A percentile compares a stretch with the other conserved stretches of the same genome.
Evolutionary conservation across 192 early-diverging fungal species (phyloP).

Genomic region (Gryganskiella cystojenkinii): DNA sequence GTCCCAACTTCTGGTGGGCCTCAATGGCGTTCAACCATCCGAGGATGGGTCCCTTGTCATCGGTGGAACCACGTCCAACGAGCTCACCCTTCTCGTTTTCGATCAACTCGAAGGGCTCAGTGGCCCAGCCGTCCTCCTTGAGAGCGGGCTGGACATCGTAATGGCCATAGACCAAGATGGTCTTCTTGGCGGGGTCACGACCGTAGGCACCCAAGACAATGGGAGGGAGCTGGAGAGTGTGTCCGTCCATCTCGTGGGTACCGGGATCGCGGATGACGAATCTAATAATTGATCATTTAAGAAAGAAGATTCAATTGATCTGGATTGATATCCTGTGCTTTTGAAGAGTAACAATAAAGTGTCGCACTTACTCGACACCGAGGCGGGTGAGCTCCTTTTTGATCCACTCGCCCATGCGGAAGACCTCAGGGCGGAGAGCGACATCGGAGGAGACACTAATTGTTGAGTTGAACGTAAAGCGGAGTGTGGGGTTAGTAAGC

Average conservation of each 20-base stretch:
- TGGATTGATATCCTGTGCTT: neutral
- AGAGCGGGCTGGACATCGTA: slow-evolving; percentile 98
- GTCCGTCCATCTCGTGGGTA: slow-evolving; percentile 86
- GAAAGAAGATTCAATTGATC: neutral
- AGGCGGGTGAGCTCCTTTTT: slow-evolving; percentile 79
- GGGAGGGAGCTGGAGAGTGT: slow-evolving; percentile 85
- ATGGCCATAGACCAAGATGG: slow-evolving; percentile 96
- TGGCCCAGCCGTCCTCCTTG: slow-evolving; percentile 88
- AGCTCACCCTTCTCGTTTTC: slow-evolving; percentile 88
- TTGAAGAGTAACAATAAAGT: slow-evolving; percentile 11
- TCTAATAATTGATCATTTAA: slow-evolving; percentile 5
- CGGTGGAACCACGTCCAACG: slow-evolving; percentile 92
- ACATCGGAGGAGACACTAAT: slow-evolving; percentile 81
- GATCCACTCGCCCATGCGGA: slow-evolving; percentile 93
- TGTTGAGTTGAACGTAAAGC: slow-evolving; percentile 2
- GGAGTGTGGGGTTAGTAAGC: neutral
- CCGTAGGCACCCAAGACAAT: slow-evolving; percentile 94
- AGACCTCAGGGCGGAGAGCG: slow-evolving; percentile 79
- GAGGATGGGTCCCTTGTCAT: slow-evolving; percentile 99
- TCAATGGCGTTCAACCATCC: slow-evolving; percentile 97
- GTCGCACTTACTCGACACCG: slow-evolving; percentile 56
- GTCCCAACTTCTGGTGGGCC: slow-evolving; percentile 88
- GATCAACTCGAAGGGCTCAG: slow-evolving; percentile 89
- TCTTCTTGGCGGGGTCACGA: slow-evolving; percentile 92
- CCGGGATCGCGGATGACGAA: slow-evolving; percentile 78